Evolutionary conservation across 2,329 filamentous ascomycete genomes (phyloP), one percentile per base, ranked within the genome.

Genomic region (Colletotrichum sp.): DNA sequence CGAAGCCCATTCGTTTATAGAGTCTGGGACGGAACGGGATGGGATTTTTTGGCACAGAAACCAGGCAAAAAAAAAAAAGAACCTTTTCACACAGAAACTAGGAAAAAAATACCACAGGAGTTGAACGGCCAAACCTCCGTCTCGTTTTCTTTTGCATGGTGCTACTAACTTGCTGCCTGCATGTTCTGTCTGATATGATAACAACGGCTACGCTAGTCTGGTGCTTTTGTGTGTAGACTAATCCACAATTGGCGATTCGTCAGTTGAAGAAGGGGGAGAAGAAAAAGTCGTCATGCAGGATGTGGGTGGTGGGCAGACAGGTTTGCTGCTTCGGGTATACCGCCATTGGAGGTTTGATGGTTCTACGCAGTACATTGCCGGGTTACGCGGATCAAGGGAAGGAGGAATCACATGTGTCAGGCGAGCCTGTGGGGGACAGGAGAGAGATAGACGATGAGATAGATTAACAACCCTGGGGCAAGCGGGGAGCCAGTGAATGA

Each of bases 341-440:
- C 59, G 60, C 72, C 7, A 26, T 60, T 32, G 66, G 66, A 63
- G 18, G 28, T 24, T n/a, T 28, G 67, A 63, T 28, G 24, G 44
- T 18, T 49, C 39, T n/a, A 59, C 36, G 36, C 36, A 39, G 36
- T 0, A 18, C 44, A 44, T 57, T 36, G 60, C 60, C 72, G 60
- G 68, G 26, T 70, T 66, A 32, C 21, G 60, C 72, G 72, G 72
- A 65, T 60, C 72, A 75, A 71, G 71, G 71, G 66, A 72, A 62
- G 36, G 21, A 52, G 24, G 49, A 52, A 39, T 60, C 15, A 28
- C 32, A 66, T 60, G 60, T 68, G 66, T 34, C 66, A 55, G 32
- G 49, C 32, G 18, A 59, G 44, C 44, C 44, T 52, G 18, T 49
- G 64, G 39, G 36, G 36, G 63, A 9, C 21, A 52, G 64, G 24